Base-by-base conservation (phyloP, 2,329 filamentous ascomycete species). In the Rhytidhysteron rufulum region DNA sequence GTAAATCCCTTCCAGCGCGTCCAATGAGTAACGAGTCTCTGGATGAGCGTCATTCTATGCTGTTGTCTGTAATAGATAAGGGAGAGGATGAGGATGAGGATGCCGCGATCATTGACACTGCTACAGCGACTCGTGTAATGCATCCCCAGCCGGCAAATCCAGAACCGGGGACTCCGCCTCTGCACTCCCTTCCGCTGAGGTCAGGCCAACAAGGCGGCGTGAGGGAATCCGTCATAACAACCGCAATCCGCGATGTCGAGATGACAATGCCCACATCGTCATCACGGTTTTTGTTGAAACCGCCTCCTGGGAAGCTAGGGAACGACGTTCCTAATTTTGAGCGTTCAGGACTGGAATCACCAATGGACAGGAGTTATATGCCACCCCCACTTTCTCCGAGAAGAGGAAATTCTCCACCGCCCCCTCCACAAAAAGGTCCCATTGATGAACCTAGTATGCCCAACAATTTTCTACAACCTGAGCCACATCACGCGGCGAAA, bases 1-100 rank as follows among this genome's bases (percentile, higher is more conserved):
- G 80, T 37, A 96, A 95, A 62, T 85, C 85, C 19, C 72, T 97
- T 8, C 91, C 91, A 22, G 80, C 77, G 44, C 72, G 82, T 42
- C 81, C 80, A 16, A 73, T 82, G 51, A 87, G 84, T 58, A 73
- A 80, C 48, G 75, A 77, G 36, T 79, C 75, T 17, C 49, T 66
- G 22, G 58, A 63, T 39, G 64, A 63, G 45, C 54, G 61, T 22
- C 60, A 60, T 22, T 63, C 62, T 31, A 65, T 65, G 55, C 47
- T 62, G 30, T 44, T 63, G 2, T 57, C 54, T 22, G 57, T 50
- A 5, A 50, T 53, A 19, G 64, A 67, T 20, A 64, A 67, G 18
- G n/a, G n/a, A 5, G 8, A 7, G 8, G 13, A 13, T 7, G 66
- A 67, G 33, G 57, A 61, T 5, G 63, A 61, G 30, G 66, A 66